Conservation (phyloP, 2,329 filamentous ascomycete species). For the Drechmeria coniospora region DNA sequence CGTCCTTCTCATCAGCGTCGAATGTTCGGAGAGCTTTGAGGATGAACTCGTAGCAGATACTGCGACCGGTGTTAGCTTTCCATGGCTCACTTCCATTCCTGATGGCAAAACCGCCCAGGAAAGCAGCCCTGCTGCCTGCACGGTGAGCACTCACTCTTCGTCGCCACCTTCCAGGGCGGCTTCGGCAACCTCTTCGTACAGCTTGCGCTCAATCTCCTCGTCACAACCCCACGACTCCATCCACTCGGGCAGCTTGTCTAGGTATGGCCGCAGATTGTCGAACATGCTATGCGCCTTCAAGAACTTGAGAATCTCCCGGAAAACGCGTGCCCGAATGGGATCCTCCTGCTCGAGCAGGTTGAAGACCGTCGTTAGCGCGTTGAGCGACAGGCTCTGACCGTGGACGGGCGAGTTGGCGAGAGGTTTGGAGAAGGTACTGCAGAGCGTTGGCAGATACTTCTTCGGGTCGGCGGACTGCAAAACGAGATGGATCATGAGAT, state of each 20-base stretch:
- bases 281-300: constrained; percentile 63
- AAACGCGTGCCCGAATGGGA: constrained; percentile 75
- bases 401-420: constrained; percentile 75
- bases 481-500: constrained; percentile 87
- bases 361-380: constrained; percentile 88
- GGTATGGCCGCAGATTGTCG: constrained; percentile 67
- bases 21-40: constrained; percentile 47
- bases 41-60: constrained; percentile 51
- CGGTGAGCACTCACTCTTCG: constrained; percentile 42
- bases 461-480: constrained; percentile 72
- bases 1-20: constrained; percentile 37
- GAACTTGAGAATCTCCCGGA: constrained; percentile 75
- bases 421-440: constrained; percentile 76
- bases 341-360: constrained; percentile 71
- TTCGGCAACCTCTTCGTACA: constrained; percentile 72
- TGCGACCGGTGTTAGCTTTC: constrained; percentile 9
- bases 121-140: neutral
- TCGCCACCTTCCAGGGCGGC: constrained; percentile 66
- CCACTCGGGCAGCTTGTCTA: constrained; percentile 74
- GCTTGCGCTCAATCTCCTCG: constrained; percentile 66
- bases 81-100: too few relatives aligned
- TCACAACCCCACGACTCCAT: constrained; percentile 69
- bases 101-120: too few relatives aligned
- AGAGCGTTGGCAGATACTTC: constrained; percentile 76
- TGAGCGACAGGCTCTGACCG: constrained; percentile 72